phyloP scores from a whole-genome alignment of 257 asterid species.

The Fraxinus anomala region DNA sequence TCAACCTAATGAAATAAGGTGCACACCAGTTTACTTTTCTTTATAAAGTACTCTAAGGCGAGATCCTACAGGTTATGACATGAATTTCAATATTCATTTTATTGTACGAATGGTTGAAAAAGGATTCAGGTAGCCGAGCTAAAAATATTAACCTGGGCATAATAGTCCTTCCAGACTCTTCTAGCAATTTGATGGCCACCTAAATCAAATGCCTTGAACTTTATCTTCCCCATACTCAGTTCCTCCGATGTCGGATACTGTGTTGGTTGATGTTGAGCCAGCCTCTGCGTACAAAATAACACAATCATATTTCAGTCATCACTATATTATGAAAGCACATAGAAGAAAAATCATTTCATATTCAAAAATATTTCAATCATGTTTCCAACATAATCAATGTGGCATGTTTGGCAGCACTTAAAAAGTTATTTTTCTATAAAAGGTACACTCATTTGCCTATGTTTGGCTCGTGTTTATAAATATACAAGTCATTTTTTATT shows the following conservation, averaged over 20 bases:
- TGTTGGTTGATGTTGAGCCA: conserved; percentile 58
- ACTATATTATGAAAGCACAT: neutral
- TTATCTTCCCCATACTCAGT: conserved; percentile 48
- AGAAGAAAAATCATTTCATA: neutral
- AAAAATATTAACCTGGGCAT: conserved; percentile 40
- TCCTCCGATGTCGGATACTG: conserved; percentile 61
- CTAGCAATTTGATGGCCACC: conserved; percentile 58
- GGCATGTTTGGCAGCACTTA: no score
- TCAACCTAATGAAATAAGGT: conserved; percentile 36
- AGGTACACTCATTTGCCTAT: no score
- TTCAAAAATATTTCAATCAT: no score
- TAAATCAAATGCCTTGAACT: conserved; percentile 55
- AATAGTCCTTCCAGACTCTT: conserved; percentile 62
- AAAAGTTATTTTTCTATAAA: no score
- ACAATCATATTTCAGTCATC: neutral
- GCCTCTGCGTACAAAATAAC: conserved; percentile 39
- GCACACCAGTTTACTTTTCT: neutral
- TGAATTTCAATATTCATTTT: neutral
- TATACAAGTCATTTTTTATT: no score
- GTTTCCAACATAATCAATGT: no score
- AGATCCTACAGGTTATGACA: neutral
- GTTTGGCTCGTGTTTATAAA: no score
- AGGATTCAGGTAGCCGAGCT: neutral
- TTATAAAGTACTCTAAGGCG: neutral
- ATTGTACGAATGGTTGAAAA: neutral